Conservation (phyloP, 139 green algal species). For the Mesotaenium endlicherianum region DNA sequence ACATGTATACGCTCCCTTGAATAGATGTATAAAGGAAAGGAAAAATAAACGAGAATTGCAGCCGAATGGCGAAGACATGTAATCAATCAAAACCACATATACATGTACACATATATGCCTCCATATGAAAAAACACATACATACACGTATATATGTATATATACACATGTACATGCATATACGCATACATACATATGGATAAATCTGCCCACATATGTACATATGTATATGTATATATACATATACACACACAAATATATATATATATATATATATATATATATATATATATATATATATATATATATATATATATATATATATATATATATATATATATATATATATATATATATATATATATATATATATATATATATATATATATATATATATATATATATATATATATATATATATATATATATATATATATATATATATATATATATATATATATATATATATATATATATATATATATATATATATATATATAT, state of each 20-base stretch:
- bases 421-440: no score
- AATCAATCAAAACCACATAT: not conserved
- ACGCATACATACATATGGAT: not conserved
- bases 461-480: no score
- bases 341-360: no score
- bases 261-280: slow-evolving; percentile 15
- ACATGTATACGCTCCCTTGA: not conserved
- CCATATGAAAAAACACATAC: not conserved
- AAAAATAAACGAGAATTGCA: not conserved
- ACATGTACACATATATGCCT: not conserved
- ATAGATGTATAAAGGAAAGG: not conserved
- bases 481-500: slow-evolving; percentile 22
- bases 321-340: no score
- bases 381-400: no score
- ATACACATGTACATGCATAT: not conserved
- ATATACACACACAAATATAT: not conserved
- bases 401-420: no score
- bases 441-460: no score
- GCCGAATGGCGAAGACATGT: not conserved
- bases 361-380: no score
- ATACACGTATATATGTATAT: not conserved
- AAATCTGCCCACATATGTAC: not conserved
- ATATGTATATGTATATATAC: not conserved
- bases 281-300: not conserved
- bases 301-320: not conserved